Percentiles rank a stretch among this genome's conserved stretches.
Conservation (phyloP, 768 basidiomycete species). For the Naganishia kalamii region DNA sequence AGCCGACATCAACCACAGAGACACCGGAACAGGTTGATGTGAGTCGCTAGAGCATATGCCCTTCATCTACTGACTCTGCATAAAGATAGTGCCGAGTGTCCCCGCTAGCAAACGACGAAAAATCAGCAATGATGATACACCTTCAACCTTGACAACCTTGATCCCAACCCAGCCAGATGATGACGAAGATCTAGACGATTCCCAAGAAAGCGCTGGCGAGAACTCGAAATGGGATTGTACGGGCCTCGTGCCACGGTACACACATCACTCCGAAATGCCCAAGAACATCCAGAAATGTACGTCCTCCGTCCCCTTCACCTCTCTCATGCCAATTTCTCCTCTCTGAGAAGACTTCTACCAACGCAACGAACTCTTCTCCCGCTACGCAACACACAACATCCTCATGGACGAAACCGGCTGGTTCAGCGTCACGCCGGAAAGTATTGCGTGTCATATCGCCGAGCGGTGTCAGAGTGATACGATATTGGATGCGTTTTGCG, state of each 20-base stretch:
- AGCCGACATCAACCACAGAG: too few relatives aligned
- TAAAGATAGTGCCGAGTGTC: neutral
- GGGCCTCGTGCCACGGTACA: conserved; percentile 67
- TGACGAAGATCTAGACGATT: neutral
- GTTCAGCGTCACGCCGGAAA: conserved; percentile 94
- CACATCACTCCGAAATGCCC: conserved; percentile 57
- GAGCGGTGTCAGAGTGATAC: conserved; percentile 60
- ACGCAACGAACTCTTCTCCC: conserved; percentile 70
- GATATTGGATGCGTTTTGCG: conserved; percentile 77
- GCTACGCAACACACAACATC: conserved; percentile 68
- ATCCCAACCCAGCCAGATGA: neutral
- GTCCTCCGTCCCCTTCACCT: conserved; percentile 30
- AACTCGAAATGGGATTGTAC: conserved; percentile 56
- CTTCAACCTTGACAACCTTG: neutral
- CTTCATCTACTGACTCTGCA: neutral
- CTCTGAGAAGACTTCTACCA: conserved; percentile 50
- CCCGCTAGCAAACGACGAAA: conserved; percentile 9
- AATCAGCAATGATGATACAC: neutral
- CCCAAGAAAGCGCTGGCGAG: neutral
- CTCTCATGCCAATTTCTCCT: neutral
- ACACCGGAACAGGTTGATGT: too few relatives aligned
- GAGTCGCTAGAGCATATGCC: neutral
- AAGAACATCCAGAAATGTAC: conserved; percentile 74
- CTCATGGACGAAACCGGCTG: conserved; percentile 86
- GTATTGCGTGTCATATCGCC: conserved; percentile 85